Base-by-base conservation (phyloP, 371 early-diverging fungal genomes). In the Neoconidiobolus thromboides region DNA sequence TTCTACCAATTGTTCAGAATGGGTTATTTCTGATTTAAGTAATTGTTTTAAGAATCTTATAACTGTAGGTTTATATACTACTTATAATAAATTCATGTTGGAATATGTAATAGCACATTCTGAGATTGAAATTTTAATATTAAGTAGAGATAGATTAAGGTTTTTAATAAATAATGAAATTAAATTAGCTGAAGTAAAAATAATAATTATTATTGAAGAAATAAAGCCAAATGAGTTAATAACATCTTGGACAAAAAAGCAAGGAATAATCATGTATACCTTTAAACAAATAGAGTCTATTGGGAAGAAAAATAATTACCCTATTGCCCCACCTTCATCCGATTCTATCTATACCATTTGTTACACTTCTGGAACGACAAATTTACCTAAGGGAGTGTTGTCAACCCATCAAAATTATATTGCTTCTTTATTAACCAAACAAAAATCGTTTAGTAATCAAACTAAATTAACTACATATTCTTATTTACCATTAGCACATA, bases 51-150 rank as follows among this genome's bases (percentile, higher is more conserved):
- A n/a, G n/a, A 9, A 46, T 46, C n/a, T 46, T 46, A 46, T 46
- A 46, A 46, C 46, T 46, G 46, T 46, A 46, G 46, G 46, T 46
- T n/a, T 47, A 36, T 53, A 14, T 26, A 26, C 26, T 26, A 88
- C 90, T 36, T 77, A 88, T 43, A 87, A 89, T 42, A 77, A 74
- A 12, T 78, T 78, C 36, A 79, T 84, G 12, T 74, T 89, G 60
- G 80, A 83, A 66, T 82, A 75, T 65, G 82, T 89, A 58, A 61
- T 87, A 54, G 80, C 76, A 64, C 80, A 88, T 62, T 76, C 89
- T 3, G 79, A 82, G 52, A 68, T 86, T 61, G 61, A 71, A 26
- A 76, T 85, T 39, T 61, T 87, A n/a, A 75, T 86, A 47, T 77
- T 83, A 15, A 79, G 87, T 58, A 79, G 74, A 62, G 63, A 76